Evolutionary conservation across 345 rosid genomes (phyloP).

Genomic region (Microcos paniculata): DNA sequence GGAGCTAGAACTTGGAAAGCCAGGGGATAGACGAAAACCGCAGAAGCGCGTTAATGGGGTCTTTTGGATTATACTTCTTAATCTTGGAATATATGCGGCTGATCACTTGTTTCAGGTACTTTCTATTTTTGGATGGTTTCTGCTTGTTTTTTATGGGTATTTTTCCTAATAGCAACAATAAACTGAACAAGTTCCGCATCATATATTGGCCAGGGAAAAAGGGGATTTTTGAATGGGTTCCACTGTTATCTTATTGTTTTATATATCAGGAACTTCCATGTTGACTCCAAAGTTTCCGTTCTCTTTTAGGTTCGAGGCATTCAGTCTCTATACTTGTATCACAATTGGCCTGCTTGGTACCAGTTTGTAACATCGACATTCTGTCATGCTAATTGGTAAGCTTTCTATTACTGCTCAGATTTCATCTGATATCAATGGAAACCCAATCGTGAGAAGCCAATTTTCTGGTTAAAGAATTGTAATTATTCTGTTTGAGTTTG

Average conservation of each 20-base stretch:
- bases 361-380: slow-evolving; percentile 91
- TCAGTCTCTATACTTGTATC: slow-evolving; percentile 74
- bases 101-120: slow-evolving; percentile 83
- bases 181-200: background rate
- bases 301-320: slow-evolving; percentile 46
- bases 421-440: background rate
- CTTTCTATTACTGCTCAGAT: slow-evolving; percentile 4
- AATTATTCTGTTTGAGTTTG: background rate
- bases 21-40: slow-evolving; percentile 42
- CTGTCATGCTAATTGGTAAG: slow-evolving; percentile 96
- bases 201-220: background rate
- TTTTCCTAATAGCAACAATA: background rate
- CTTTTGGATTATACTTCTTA: slow-evolving; percentile 85
- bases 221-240: background rate
- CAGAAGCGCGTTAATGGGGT: slow-evolving; percentile 60
- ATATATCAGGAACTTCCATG: background rate
- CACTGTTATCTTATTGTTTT: background rate
- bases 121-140: background rate
- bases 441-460: background rate
- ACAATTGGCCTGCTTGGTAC: slow-evolving; percentile 78
- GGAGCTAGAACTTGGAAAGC: slow-evolving; percentile 61
- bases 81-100: slow-evolving; percentile 69
- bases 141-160: background rate
- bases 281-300: background rate
- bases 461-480: background rate